Evolutionary conservation across 805 yeast genomes (phyloP), one percentile per base, ranked within the genome.

Genomic region (Saturnispora galanensis): DNA sequence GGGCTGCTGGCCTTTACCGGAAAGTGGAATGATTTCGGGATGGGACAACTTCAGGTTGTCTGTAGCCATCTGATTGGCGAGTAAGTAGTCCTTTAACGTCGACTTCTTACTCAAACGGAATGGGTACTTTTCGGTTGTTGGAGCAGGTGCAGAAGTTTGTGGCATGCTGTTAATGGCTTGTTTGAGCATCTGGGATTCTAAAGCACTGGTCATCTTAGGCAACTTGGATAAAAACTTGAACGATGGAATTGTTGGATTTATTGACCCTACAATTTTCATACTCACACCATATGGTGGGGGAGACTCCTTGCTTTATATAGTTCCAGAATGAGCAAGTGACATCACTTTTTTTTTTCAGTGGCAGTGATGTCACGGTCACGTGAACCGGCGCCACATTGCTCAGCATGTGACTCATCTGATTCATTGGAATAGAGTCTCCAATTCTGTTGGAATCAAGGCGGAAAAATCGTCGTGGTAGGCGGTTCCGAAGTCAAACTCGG

Each of bases 1-100:
- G 15, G 97, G 97, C n/a, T 76, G 60, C 64, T 88, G 97, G 42
- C 96, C 96, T 56, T 76, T 68, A 2, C 80, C 89, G 55, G 86
- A 85, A 49, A 65, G 53, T 34, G 75, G 76, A 57, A 84, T 72
- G 9, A 84, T 63, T 38, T 71, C 69, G 0, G 87, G 82, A 54
- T 77, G 73, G 39, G 68, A 63, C 17, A 64, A 60, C 44, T 69
- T 69, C 48, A 77, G 66, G 15, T 63, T 64, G 39, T 74, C 76
- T 26, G 70, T 73, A 47, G 62, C 71, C 18, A 57, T 55, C 50
- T 64, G 66, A 56, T 77, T 77, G 50, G 75, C 70, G 34, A 65
- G 53, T 8, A 77, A 53, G 49, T 65, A 75, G 45, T 77, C 82
- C 38, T 66, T 63, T 38, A 73, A 55, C 0, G 71, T 64, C 7